Evolutionary conservation across 495 filamentous ascomycete species (phyloP).

Genomic region (Hyaloscypha hepaticicola): DNA sequence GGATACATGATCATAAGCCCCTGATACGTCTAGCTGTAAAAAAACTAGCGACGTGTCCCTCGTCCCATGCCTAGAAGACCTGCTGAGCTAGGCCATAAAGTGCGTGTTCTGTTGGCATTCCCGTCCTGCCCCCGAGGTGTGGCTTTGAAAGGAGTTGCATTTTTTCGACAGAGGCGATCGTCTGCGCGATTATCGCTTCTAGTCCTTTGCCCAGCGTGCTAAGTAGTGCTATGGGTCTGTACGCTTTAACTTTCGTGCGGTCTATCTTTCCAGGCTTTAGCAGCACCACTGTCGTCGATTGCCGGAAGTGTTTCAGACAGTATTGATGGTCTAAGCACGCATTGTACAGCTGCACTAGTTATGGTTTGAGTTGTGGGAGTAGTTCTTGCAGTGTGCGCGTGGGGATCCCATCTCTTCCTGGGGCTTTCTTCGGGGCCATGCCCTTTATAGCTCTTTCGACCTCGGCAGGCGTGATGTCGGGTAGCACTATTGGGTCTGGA

Average conservation of each 20-base stretch:
- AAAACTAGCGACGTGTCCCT: conserved; percentile 12
- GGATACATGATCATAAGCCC: conserved; percentile 38
- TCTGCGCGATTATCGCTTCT: conserved; percentile 30
- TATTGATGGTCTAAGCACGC: conserved; percentile 27
- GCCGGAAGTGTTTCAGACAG: conserved; percentile 21
- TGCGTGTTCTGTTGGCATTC: conserved; percentile 28
- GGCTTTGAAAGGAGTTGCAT: conserved; percentile 28
- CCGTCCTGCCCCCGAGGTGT: conserved; percentile 31
- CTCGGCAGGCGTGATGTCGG: neutral
- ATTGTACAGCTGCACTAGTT: conserved; percentile 30
- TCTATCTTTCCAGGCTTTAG: conserved; percentile 34
- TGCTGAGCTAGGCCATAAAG: conserved; percentile 27
- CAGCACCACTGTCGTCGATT: conserved; percentile 32
- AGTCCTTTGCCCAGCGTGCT: conserved; percentile 38
- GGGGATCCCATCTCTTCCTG: conserved; percentile 29
- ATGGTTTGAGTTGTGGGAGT: conserved; percentile 15
- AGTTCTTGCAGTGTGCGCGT: conserved; percentile 27
- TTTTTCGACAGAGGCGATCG: conserved; percentile 31
- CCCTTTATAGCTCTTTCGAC: neutral
- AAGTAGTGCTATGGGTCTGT: conserved; percentile 36
- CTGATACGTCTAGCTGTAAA: conserved; percentile 26
- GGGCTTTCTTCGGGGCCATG: conserved; percentile 30
- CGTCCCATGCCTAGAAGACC: conserved; percentile 28
- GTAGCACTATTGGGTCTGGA: neutral
- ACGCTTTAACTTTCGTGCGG: conserved; percentile 35